Percentiles rank a stretch among this genome's conserved stretches.
phyloP scores from a whole-genome alignment of 1,284 basidiomycete species.

The Apiotrichum brassicae region DNA sequence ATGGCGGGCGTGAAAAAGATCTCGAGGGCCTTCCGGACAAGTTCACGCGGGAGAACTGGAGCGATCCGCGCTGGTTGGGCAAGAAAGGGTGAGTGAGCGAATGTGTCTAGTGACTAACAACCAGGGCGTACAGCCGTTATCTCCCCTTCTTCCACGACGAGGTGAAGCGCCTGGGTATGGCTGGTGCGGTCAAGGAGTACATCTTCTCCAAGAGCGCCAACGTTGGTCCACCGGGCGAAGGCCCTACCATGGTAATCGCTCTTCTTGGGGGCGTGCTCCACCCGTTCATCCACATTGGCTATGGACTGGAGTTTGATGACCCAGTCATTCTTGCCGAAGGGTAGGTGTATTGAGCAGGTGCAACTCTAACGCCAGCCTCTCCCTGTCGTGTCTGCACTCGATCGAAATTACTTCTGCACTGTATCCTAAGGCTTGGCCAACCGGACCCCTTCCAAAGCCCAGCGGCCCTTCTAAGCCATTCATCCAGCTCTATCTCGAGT shows the following conservation, averaged over 20 bases:
- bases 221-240: constrained; percentile 48
- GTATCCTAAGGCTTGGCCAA: constrained; percentile 25
- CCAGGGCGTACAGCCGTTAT: constrained; percentile 54
- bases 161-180: constrained; percentile 49
- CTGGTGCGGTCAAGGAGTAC: constrained; percentile 53
- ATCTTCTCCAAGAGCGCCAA: constrained; percentile 51
- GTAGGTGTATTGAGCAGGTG: constrained; percentile 24
- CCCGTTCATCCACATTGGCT: constrained; percentile 62
- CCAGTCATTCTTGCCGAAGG: constrained; percentile 55
- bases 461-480: constrained; percentile 3
- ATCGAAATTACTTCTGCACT: constrained; percentile 14
- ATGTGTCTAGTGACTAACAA: constrained; percentile 1
- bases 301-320: constrained; percentile 58
- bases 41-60: constrained; percentile 52
- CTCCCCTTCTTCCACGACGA: constrained; percentile 56
- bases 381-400: constrained; percentile 53
- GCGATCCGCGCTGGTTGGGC: constrained; percentile 51
- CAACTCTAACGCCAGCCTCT: constrained; percentile 44
- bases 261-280: constrained; percentile 53
- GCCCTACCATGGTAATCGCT: constrained; percentile 54
- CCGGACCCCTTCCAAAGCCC: constrained; percentile 1
- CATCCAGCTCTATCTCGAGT: constrained; percentile 30
- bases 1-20: constrained; percentile 26
- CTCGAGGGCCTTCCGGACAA: constrained; percentile 20
- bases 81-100: constrained; percentile 51